Conservation (phyloP, 352 stramenopile species). For the Pseudoperonospora humuli region DNA sequence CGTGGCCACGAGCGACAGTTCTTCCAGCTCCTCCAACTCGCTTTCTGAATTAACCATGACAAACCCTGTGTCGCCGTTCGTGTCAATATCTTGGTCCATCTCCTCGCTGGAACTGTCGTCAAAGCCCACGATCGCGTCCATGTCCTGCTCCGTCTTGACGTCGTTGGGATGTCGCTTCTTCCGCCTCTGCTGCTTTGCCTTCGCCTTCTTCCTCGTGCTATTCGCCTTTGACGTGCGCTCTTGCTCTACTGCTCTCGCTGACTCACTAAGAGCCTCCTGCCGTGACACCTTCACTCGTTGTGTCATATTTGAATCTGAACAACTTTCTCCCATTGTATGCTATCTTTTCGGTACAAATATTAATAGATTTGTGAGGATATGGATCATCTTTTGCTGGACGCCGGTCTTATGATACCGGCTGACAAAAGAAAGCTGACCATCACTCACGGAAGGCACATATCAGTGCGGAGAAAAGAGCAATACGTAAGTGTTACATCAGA, state of each 20-base stretch:
- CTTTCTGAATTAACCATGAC: conserved; percentile 34
- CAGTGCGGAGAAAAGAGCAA: too few relatives aligned
- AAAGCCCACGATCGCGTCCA: conserved; percentile 23
- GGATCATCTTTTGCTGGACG: too few relatives aligned
- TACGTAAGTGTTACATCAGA: too few relatives aligned
- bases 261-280: conserved; percentile 23
- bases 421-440: too few relatives aligned
- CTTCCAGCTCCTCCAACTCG: conserved; percentile 39
- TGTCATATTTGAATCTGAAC: conserved; percentile 11
- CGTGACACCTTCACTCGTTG: conserved; percentile 28
- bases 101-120: conserved; percentile 24
- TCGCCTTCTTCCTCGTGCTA: conserved; percentile 10
- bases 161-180: conserved; percentile 25
- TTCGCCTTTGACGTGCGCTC: conserved; percentile 4
- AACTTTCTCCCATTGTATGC: too few relatives aligned
- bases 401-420: too few relatives aligned
- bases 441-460: too few relatives aligned
- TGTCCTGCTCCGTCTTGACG: conserved; percentile 25
- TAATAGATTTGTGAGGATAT: too few relatives aligned
- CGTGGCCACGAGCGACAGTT: conserved; percentile 27
- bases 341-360: too few relatives aligned
- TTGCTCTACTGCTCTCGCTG: not conserved
- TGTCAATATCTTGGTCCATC: conserved; percentile 16
- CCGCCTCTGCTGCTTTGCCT: conserved; percentile 9
- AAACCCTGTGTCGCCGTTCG: conserved; percentile 26